phyloP scores from a whole-genome alignment of 768 basidiomycete genomes.

The Dacryopinax spathularia region DNA sequence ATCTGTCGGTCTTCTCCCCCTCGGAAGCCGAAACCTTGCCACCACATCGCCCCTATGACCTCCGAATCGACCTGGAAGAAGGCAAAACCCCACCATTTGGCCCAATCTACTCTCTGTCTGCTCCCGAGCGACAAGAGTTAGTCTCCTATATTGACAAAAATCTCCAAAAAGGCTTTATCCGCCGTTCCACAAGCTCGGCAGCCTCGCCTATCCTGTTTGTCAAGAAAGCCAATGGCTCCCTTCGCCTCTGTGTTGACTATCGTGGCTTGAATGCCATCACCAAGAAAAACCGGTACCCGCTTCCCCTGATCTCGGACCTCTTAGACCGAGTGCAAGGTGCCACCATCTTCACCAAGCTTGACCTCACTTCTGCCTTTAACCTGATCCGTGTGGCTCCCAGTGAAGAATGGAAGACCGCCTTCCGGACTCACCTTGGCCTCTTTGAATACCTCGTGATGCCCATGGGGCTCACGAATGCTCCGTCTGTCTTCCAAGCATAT shows the following conservation, averaged over 20 bases:
- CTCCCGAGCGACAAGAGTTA: slow-evolving; percentile 12
- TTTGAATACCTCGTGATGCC: slow-evolving; percentile 34
- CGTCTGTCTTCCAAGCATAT: slow-evolving; percentile 30
- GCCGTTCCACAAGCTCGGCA: slow-evolving; percentile 11
- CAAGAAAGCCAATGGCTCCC: slow-evolving; percentile 16
- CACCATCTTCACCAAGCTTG: slow-evolving; percentile 22
- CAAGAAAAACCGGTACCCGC: slow-evolving; percentile 11
- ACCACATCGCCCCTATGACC: slow-evolving; percentile 13
- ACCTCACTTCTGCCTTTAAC: slow-evolving; percentile 31
- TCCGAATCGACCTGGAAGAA: slow-evolving; percentile 12
- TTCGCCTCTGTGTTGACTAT: slow-evolving; percentile 17
- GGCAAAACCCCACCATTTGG: slow-evolving; percentile 11
- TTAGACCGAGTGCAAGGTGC: slow-evolving; percentile 17
- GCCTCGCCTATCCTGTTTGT: slow-evolving; percentile 18
- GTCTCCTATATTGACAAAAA: slow-evolving; percentile 15
- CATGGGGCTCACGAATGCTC: slow-evolving; percentile 22
- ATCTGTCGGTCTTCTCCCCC: slow-evolving; percentile 12
- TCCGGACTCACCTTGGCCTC: slow-evolving; percentile 26
- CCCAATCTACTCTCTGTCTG: slow-evolving; percentile 15
- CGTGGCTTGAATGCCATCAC: slow-evolving; percentile 47
- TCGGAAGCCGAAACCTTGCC: slow-evolving; percentile 11
- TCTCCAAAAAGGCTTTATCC: slow-evolving; percentile 14
- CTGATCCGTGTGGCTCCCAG: slow-evolving; percentile 30
- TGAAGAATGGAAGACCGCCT: slow-evolving; percentile 32
- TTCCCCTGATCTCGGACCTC: slow-evolving; percentile 14